Conservation (phyloP, 2,329 filamentous ascomycete genomes). For the Ilyonectria robusta region DNA sequence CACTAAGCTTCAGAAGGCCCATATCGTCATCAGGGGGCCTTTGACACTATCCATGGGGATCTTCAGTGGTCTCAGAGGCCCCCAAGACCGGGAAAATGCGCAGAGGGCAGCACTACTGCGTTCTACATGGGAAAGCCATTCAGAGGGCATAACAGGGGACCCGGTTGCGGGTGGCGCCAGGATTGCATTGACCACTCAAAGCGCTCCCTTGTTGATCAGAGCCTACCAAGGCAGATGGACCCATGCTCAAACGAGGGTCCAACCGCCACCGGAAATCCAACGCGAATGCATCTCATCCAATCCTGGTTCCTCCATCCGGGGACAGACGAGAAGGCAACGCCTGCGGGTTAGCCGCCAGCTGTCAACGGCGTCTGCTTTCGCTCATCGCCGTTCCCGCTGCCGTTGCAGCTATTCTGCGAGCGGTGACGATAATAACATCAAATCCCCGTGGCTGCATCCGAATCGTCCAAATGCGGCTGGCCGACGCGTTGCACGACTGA, state of each 20-base stretch:
- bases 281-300: conserved; percentile 39
- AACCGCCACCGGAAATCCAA: conserved; percentile 42
- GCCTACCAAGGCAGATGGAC: conserved; percentile 9
- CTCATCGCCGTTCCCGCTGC: neutral
- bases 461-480: neutral
- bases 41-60: neutral
- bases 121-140: neutral
- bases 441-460: conserved; percentile 8
- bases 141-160: neutral
- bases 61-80: conserved; percentile 7
- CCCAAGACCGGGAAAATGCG: neutral
- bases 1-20: neutral
- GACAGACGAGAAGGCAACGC: conserved; percentile 21
- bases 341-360: conserved; percentile 36
- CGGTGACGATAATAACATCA: conserved; percentile 29
- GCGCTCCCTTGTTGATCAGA: conserved; percentile 25
- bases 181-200: conserved; percentile 20
- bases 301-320: conserved; percentile 30
- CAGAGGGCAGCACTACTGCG: neutral
- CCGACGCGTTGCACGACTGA: conserved; percentile 6
- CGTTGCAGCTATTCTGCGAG: neutral
- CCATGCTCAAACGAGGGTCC: conserved; percentile 34
- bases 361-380: conserved; percentile 12
- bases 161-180: neutral
- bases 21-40: neutral